Percentiles rank a stretch among this genome's conserved stretches.
Evolutionary conservation across 495 filamentous ascomycete genomes (phyloP).

Genomic region (Oidiodendron maius): DNA sequence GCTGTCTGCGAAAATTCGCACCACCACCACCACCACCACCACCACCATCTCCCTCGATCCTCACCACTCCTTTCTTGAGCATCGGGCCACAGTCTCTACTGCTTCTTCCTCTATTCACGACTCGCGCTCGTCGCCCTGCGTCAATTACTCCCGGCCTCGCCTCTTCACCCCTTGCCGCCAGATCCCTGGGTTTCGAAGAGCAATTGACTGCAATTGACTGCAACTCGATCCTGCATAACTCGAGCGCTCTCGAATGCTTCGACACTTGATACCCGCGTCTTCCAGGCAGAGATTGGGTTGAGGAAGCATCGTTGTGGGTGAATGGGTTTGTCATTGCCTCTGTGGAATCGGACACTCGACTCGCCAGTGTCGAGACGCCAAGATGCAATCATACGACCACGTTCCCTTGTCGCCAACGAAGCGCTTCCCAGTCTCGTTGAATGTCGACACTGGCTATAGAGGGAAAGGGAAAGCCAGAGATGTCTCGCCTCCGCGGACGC

Average conservation of each 20-base stretch:
- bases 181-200: too few species aligned
- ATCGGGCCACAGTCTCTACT: too few species aligned
- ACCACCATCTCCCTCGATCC: too few species aligned
- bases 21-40: too few species aligned
- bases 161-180: too few species aligned
- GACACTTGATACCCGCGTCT: neutral
- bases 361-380: conserved; percentile 6
- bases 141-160: too few species aligned
- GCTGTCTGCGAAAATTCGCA: too few species aligned
- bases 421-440: conserved; percentile 18
- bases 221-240: too few species aligned
- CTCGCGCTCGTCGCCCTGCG: too few species aligned
- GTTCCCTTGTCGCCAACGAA: conserved; percentile 14
- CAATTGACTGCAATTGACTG: too few species aligned
- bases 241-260: conserved; percentile 18
- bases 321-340: conserved; percentile 11
- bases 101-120: too few species aligned
- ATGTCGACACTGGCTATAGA: conserved; percentile 23
- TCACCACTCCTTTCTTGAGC: too few species aligned
- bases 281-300: conserved; percentile 3
- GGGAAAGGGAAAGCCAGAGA: conserved; percentile 19
- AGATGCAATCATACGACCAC: conserved; percentile 21
- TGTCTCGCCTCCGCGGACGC: conserved; percentile 19
- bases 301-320: conserved; percentile 3
- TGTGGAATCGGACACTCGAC: conserved; percentile 13